Evolutionary conservation across 2,329 filamentous ascomycete genomes (phyloP), one percentile per base, ranked within the genome.

Genomic region (Fonsecaea nubica): DNA sequence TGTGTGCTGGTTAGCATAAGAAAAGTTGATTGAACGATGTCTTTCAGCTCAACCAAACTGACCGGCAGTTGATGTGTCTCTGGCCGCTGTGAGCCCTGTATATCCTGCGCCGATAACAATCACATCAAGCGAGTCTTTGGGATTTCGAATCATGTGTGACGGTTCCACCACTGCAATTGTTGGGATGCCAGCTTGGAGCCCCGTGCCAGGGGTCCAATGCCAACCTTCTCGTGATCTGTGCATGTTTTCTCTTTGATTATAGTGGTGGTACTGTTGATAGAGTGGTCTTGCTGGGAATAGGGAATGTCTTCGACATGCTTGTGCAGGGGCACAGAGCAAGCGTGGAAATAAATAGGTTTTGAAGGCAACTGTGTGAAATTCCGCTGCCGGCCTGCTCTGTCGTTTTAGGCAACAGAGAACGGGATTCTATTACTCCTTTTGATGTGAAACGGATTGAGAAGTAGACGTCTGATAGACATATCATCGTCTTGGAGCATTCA

Each of bases 41-140:
- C 4, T 7, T 3, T 45, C 32, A 63, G 40, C 55, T 32, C 58
- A 18, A 12, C 13, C 32, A 18, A 36, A 56, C 64, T 6, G 62
- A 75, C 76, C 75, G 30, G 71, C 57, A 0, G 71, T 70, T 32
- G 71, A 68, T 4, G 74, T 52, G 50, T 78, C 76, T 12, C 76
- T 70, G n/a, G 74, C 68, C 1, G 77, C 76, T 0, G 72, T 75
- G 1, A 79, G 69, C 13, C 75, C 76, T 12, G 74, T 67, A 57
- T 76, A 78, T 7, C 76, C 77, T 0, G 71, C 74, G 8, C 77
- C 77, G 35, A 78, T 69, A 32, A 78, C 72, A 18, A 76, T 72
- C 4, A 58, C 12, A 12, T 70, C 66, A 40, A 61, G 61, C 13
- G 38, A n/a, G n/a, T 38, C 52, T 5, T 57, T 18, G 8, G 55